Conservation (phyloP, 2,329 filamentous ascomycete genomes). For the Dothistroma septosporum region DNA sequence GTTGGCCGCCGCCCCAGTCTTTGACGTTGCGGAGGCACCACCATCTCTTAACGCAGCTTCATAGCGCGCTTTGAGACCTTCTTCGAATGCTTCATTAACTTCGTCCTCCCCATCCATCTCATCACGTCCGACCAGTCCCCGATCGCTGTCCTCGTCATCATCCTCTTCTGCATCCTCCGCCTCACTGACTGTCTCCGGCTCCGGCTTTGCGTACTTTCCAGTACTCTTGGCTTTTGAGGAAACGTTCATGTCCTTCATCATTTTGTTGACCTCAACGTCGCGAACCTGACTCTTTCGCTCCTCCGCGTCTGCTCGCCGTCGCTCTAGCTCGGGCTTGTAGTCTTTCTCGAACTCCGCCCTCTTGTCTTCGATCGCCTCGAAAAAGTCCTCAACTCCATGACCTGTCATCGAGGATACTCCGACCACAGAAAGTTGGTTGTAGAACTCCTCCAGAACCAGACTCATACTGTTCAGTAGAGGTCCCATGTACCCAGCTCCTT, state of each 20-base stretch:
- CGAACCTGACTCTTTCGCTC: constrained; percentile 66
- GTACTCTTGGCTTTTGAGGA: constrained; percentile 38
- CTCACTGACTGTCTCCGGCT: constrained; percentile 50
- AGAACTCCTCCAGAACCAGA: constrained; percentile 94
- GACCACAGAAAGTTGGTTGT: constrained; percentile 87
- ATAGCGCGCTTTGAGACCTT: constrained; percentile 71
- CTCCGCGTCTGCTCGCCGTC: constrained; percentile 69
- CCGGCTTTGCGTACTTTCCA: constrained; percentile 37
- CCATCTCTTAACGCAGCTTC: constrained; percentile 60
- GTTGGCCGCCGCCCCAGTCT: constrained; percentile 13
- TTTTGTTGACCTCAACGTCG: constrained; percentile 78
- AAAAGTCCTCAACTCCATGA: constrained; percentile 88
- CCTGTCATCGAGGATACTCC: constrained; percentile 92
- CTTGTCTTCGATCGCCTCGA: constrained; percentile 82
- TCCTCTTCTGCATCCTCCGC: constrained; percentile 50
- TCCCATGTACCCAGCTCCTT: constrained; percentile 88
- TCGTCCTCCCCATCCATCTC: constrained; percentile 52
- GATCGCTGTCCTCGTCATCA: constrained; percentile 46
- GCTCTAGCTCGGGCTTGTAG: constrained; percentile 88
- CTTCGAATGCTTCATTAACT: constrained; percentile 55
- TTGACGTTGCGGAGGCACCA: constrained; percentile 12
- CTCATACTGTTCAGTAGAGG: constrained; percentile 97
- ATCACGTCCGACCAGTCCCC: constrained; percentile 48
- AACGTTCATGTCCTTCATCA: constrained; percentile 90
- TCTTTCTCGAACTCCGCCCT: constrained; percentile 81